Evolutionary conservation across 2,329 filamentous ascomycete species (phyloP).

Genomic region (Fusarium mangiferae): DNA sequence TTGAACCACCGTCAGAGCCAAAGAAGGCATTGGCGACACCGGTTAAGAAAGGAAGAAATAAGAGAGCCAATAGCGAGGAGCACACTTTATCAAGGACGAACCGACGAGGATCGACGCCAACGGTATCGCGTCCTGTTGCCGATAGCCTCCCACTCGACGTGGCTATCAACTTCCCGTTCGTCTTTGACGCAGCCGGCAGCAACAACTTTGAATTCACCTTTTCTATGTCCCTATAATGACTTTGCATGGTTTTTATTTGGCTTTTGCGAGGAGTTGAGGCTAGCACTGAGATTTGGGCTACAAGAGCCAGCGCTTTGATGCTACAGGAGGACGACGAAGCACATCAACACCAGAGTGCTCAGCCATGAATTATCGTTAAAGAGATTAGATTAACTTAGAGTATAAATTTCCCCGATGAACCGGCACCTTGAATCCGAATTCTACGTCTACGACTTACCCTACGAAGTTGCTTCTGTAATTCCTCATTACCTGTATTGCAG

Average conservation of each 20-base stretch:
- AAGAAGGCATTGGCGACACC: constrained; percentile 20
- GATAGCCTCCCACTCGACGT: constrained; percentile 6
- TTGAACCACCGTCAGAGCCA: constrained; percentile 32
- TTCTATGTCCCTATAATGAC: constrained; percentile 22
- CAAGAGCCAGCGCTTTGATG: background rate
- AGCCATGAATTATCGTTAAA: background rate
- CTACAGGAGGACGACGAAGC: background rate
- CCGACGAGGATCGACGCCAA: constrained; percentile 22
- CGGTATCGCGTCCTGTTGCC: background rate
- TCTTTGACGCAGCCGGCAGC: constrained; percentile 34
- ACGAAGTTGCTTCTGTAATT: background rate
- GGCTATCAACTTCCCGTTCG: constrained; percentile 29
- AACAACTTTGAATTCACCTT: constrained; percentile 44
- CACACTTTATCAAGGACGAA: constrained; percentile 30
- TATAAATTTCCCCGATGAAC: constrained; percentile 23
- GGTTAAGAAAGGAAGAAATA: constrained; percentile 43
- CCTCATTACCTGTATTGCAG: background rate
- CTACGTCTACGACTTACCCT: background rate
- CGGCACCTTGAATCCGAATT: background rate
- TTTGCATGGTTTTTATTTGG: background rate
- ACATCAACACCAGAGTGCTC: background rate
- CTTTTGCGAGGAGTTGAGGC: constrained; percentile 21
- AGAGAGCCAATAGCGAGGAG: constrained; percentile 41
- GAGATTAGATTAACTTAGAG: constrained; percentile 31
- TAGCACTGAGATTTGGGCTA: background rate